These are phyloP conservation scores for Carallia brachiata DNA, from an alignment of 345 rosid genomes.

Conservation along the genomic window DNA sequence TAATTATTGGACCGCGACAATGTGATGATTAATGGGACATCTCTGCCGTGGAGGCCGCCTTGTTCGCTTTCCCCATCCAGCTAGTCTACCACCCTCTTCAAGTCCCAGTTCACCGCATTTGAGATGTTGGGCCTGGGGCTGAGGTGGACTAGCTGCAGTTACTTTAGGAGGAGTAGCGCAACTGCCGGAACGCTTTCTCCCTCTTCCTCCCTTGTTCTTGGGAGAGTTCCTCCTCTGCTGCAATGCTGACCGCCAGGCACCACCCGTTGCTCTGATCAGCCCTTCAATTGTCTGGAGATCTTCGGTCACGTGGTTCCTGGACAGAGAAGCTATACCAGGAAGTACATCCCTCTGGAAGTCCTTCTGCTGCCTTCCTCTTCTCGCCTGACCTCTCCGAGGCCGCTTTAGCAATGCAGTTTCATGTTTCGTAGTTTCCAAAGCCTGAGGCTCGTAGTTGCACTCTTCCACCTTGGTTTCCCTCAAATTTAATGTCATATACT, in stretches of 20 bases:
- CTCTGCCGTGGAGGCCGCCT: conserved; percentile 71
- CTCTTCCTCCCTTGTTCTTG: conserved; percentile 36
- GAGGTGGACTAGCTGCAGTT: conserved; percentile 9
- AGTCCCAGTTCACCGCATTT: conserved; percentile 34
- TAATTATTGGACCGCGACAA: conserved; percentile 7
- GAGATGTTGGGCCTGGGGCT: conserved; percentile 28
- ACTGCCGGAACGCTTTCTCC: conserved; percentile 38
- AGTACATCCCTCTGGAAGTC: conserved; percentile 79
- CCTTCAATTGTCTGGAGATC: conserved; percentile 73
- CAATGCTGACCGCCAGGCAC: conserved; percentile 50
- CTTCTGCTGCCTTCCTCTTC: conserved; percentile 68
- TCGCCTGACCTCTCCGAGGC: conserved; percentile 60
- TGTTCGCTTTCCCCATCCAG: conserved; percentile 85
- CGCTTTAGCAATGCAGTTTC: conserved; percentile 40
- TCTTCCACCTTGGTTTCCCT: conserved; percentile 45
- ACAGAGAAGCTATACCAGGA: conserved; percentile 55
- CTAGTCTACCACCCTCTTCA: conserved; percentile 48
- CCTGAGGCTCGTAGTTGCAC: conserved; percentile 36
- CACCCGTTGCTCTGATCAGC: conserved; percentile 61
- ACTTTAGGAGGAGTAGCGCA: conserved; percentile 14
- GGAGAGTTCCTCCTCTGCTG: conserved; percentile 41
- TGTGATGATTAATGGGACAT: conserved; percentile 38
- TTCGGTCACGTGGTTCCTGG: conserved; percentile 62
- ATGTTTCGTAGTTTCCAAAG: conserved; percentile 31
- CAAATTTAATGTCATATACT: conserved; percentile 62